Base-by-base conservation (phyloP, 345 rosid genomes). In the Bretschneidera sinensis region DNA sequence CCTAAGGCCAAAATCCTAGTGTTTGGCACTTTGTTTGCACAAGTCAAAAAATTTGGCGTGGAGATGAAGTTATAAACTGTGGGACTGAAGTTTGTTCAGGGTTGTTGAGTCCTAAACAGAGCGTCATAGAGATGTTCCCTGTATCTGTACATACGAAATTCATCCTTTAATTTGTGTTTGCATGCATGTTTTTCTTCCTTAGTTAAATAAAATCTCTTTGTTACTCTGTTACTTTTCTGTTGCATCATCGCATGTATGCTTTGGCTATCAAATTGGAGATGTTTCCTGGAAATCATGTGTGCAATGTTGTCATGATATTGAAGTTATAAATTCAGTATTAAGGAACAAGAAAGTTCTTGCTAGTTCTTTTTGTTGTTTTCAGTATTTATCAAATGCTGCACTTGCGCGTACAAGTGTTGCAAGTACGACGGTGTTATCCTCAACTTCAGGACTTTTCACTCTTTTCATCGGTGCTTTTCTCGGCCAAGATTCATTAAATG, bases 371-470 rank as follows among this genome's bases (percentile, higher is more conserved):
- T 55, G 3, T n/a, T 21, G 39, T 19, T 48, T 17, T 53, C 72
- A 78, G 83, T 76, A 78, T 76, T 63, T 79, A 43, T 63, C 70
- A 47, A 79, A 76, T 57, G 77, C 81, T n/a, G 81, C 83, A 33
- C 78, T 82, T 0, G 81, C 78, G 3, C 48, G 72, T 62, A 79
- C 81, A 0, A 78, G 73, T 31, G 83, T 79, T 24, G 79, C 81
- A 17, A 72, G 65, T 50, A 64, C 76, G 48, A 78, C 83, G 11
- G 47, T 74, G 11, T 56, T 81, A 57, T 56, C 69, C n/a, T 76
- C 86, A 43, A 78, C 79, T 43, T 76, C 86, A 17, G 75, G 79
- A 48, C 76, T 76, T 24, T 81, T 78, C 65, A 81, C 83, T 62
- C 81, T 78, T n/a, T 54, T 78, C 45, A 73, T 81, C 22, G 81